Percentiles rank a stretch among this genome's conserved stretches.
Evolutionary conservation across 306 rosid species (phyloP).

Genomic region (Trifolium subterraneum): DNA sequence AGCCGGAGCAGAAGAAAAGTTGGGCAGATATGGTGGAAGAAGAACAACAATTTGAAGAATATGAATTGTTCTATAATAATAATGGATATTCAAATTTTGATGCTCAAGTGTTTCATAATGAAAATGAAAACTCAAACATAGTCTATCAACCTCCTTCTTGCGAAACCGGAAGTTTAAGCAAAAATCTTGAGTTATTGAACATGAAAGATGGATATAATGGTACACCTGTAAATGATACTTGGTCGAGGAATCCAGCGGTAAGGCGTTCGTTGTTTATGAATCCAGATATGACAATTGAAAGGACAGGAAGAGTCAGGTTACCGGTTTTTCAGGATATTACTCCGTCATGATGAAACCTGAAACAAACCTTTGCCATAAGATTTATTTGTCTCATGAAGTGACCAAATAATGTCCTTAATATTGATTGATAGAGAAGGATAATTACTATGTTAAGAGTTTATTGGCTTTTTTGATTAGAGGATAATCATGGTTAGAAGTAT

Average conservation of each 20-base stretch:
- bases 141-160: conserved; percentile 43
- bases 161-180: conserved; percentile 48
- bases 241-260: conserved; percentile 58
- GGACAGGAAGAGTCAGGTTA: conserved; percentile 51
- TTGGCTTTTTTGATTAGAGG: conserved; percentile 16
- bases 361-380: conserved; percentile 19
- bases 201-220: conserved; percentile 42
- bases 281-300: conserved; percentile 47
- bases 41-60: conserved; percentile 78
- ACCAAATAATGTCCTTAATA: conserved; percentile 20
- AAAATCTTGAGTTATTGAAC: conserved; percentile 48
- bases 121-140: conserved; percentile 65
- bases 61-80: conserved; percentile 14
- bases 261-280: conserved; percentile 63
- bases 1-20: conserved; percentile 61
- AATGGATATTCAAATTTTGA: conserved; percentile 34
- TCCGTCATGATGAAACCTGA: conserved; percentile 37
- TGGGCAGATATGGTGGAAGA: conserved; percentile 99
- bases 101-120: conserved; percentile 55
- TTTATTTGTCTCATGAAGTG: conserved; percentile 20
- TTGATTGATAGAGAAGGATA: too few species aligned
- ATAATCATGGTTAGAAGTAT: neutral
- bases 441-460: conserved; percentile 14
- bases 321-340: conserved; percentile 53
- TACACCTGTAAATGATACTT: conserved; percentile 31